These are phyloP conservation scores for Peziza echinospora DNA, from an alignment of 495 filamentous ascomycete species.

Conservation along the genomic window DNA sequence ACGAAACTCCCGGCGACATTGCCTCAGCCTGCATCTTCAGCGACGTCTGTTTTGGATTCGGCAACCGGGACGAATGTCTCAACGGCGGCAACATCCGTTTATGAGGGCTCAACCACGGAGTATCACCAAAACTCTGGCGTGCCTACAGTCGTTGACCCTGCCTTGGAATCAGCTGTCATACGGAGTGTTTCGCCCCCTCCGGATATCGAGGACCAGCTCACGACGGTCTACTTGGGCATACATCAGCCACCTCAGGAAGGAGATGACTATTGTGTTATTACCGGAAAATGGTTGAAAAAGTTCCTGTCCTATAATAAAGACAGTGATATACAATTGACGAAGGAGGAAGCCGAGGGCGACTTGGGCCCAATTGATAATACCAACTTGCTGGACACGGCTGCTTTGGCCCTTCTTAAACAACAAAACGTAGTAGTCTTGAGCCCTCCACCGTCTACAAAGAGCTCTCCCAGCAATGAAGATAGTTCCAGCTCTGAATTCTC, in stretches of 20 bases:
- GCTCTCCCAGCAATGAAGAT: constrained; percentile 21
- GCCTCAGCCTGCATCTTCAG: constrained; percentile 1
- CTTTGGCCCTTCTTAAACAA: constrained; percentile 1
- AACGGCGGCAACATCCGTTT: neutral
- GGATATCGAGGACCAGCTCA: constrained; percentile 50
- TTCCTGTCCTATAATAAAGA: constrained; percentile 41
- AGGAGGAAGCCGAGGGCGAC: constrained; percentile 42
- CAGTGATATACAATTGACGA: constrained; percentile 28
- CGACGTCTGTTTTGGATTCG: constrained; percentile 4
- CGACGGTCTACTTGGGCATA: constrained; percentile 36
- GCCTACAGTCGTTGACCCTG: neutral
- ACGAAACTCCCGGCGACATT: neutral
- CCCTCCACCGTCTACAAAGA: constrained; percentile 21
- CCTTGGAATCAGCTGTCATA: neutral
- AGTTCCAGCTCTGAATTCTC: constrained; percentile 36
- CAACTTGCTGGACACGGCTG: constrained; percentile 29
- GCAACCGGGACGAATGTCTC: constrained; percentile 2
- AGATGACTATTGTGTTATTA: constrained; percentile 57
- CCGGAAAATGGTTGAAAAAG: constrained; percentile 51
- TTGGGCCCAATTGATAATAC: constrained; percentile 79
- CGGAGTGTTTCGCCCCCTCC: neutral
- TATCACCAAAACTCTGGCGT: neutral
- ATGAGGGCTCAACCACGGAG: too few relatives aligned
- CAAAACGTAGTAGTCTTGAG: constrained; percentile 22
- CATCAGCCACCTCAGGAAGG: constrained; percentile 37